Percentiles rank a stretch among this genome's conserved stretches.
Evolutionary conservation across 2,329 filamentous ascomycete species (phyloP).

Genomic region (Rhinocladiella mackenziei): DNA sequence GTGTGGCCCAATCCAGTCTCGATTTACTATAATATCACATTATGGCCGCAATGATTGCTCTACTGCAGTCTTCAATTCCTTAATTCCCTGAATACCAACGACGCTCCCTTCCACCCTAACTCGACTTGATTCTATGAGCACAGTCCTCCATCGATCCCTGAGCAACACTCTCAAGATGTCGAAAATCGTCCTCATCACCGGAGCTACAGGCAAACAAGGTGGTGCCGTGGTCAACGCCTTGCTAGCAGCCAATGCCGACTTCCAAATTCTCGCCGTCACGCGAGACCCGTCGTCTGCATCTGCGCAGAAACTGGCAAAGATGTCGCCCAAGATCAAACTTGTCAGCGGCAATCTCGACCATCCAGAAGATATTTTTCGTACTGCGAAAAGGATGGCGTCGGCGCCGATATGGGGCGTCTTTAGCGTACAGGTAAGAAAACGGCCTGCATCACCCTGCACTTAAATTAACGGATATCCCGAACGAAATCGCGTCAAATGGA

Average conservation of each 20-base stretch:
- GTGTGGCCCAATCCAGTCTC: no score
- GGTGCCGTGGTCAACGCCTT: slow-evolving; percentile 44
- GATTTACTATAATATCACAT: no score
- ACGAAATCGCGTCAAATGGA: no score
- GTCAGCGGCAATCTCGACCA: slow-evolving; percentile 25
- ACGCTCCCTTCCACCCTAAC: no score
- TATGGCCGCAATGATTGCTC: no score
- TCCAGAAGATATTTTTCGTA: slow-evolving; percentile 14
- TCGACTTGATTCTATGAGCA: no score
- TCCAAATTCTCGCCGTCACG: slow-evolving; percentile 26
- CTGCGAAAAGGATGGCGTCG: slow-evolving; percentile 6
- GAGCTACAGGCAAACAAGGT: slow-evolving; percentile 50
- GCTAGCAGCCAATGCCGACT: slow-evolving; percentile 30
- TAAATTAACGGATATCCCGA: no score
- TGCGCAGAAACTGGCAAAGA: slow-evolving; percentile 18
- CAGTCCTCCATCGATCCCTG: no score
- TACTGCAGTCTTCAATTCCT: no score
- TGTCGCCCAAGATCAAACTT: slow-evolving; percentile 21
- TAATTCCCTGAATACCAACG: no score
- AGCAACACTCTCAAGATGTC: no score
- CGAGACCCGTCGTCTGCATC: slow-evolving; percentile 18
- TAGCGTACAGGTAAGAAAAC: slow-evolving; percentile 18
- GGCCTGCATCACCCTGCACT: slow-evolving; percentile 1
- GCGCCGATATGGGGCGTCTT: slow-evolving; percentile 27
- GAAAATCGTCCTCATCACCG: slow-evolving; percentile 41